Evolutionary conservation across 2,329 filamentous ascomycete species (phyloP), one percentile per base, ranked within the genome.

Genomic region (Aureobasidium pullulans): DNA sequence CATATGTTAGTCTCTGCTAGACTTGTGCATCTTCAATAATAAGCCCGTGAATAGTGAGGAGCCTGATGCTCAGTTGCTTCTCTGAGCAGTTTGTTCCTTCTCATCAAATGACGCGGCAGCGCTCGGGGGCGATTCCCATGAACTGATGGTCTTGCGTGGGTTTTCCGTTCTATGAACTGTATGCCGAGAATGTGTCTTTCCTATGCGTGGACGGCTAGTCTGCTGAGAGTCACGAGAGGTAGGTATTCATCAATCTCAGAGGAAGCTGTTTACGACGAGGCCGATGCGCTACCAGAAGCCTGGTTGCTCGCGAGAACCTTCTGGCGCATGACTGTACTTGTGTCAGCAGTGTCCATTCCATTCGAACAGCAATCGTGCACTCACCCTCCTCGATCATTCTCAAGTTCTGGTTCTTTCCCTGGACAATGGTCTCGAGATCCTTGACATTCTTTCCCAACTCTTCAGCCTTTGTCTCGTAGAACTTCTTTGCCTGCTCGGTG

Each of bases 401-500:
- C 63, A 96, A 76, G 71, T 94, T 96, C 65, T 87, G 85, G 59
- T 88, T 90, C 79, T 99, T 99, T 37, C 79, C 78, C 66, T 84
- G 80, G 50, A 89, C 80, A 60, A 88, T 85, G 65, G 81, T 81
- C 72, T 89, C 86, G 65, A 90, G 69, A 61, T 87, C 85, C 66
- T 81, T 83, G 66, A 89, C 72, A 68, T 86, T 89, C 59, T 76
- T 75, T 34, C 79, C 81, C 61, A 90, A 66, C 64, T 86, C 83
- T 66, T 86, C 84, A 6, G 88, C 80, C 73, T 89, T 90, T 31
- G 76, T 76, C 56, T 82, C 79, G 67, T 89, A 90, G 67, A 90
- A 90, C 59, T 80, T 81, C 58, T 77, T 78, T 1, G 85, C 86
- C 66, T 87, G 84, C 28, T 75, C 72, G 1, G 81, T 79, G 9